Evolutionary conservation across 139 green algal genomes (phyloP).

Genomic region (Chlorella ohadii): DNA sequence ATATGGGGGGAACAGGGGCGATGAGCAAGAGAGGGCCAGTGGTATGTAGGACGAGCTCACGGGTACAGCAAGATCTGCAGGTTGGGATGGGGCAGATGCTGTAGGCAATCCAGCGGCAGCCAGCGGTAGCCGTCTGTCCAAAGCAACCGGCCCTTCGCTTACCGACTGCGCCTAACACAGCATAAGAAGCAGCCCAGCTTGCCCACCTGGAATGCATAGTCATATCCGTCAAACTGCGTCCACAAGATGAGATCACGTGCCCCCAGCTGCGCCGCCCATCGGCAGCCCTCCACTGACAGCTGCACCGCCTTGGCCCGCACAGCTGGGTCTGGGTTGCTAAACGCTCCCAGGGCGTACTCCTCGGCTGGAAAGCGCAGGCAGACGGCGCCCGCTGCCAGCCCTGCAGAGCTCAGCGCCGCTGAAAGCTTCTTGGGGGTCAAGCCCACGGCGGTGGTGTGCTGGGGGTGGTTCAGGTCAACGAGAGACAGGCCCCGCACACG

Average conservation of each 20-base stretch:
- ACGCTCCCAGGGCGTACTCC: conserved; percentile 51
- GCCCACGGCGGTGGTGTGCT: conserved; percentile 25
- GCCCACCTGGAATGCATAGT: conserved; percentile 59
- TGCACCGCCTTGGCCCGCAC: conserved; percentile 42
- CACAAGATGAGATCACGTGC: conserved; percentile 53
- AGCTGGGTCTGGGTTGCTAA: conserved; percentile 53
- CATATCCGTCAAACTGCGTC: conserved; percentile 68
- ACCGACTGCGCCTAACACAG: neutral
- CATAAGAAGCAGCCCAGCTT: neutral
- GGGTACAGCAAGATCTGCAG: neutral
- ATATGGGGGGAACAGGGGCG: neutral
- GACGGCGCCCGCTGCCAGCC: conserved; percentile 51
- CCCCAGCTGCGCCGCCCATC: conserved; percentile 51
- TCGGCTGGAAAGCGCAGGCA: conserved; percentile 57
- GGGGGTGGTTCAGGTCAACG: conserved; percentile 74
- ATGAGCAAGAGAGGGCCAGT: neutral
- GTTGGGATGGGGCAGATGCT: neutral
- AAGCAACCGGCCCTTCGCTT: no score
- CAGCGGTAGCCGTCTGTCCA: no score
- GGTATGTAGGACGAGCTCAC: no score
- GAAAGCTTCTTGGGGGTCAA: conserved; percentile 26
- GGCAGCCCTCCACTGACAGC: conserved; percentile 55
- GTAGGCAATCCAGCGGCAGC: no score
- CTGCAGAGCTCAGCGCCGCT: conserved; percentile 32
- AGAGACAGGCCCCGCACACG: conserved; percentile 48